Evolutionary conservation across 2,329 filamentous ascomycete genomes (phyloP).

Genomic region (Bipolaris zeicola): DNA sequence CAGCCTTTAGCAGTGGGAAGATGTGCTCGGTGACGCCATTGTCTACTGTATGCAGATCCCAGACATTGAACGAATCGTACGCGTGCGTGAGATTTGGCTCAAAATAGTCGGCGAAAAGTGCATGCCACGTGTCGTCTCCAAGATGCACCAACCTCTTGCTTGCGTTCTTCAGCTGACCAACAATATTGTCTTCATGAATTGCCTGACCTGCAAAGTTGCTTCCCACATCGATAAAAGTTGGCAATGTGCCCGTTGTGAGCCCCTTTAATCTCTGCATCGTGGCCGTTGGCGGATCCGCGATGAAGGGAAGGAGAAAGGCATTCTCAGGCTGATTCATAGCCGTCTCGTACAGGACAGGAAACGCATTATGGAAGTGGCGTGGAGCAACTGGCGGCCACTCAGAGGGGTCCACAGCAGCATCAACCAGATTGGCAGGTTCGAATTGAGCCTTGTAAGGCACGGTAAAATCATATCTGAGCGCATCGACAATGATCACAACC

Average conservation of each 20-base stretch:
- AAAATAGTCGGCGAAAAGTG: constrained; percentile 92
- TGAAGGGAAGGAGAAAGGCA: constrained; percentile 91
- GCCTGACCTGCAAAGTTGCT: constrained; percentile 95
- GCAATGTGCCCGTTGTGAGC: constrained; percentile 90
- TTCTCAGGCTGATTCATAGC: constrained; percentile 75
- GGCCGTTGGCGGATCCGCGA: constrained; percentile 93
- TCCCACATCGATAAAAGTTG: constrained; percentile 91
- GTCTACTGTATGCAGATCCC: constrained; percentile 96
- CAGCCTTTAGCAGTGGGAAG: constrained; percentile 74
- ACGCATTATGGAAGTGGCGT: constrained; percentile 81
- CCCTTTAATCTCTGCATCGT: constrained; percentile 93
- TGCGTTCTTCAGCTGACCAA: constrained; percentile 66
- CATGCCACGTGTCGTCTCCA: constrained; percentile 97
- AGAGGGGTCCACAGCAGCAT: constrained; percentile 20
- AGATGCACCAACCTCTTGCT: constrained; percentile 86
- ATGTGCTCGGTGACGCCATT: constrained; percentile 93
- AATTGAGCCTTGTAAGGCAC: constrained; percentile 70
- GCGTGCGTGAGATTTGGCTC: constrained; percentile 81
- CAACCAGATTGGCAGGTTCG: constrained; percentile 46
- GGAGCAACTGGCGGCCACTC: constrained; percentile 35
- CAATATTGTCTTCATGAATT: constrained; percentile 88
- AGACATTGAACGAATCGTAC: constrained; percentile 98
- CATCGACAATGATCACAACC: constrained; percentile 88
- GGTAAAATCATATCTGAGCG: constrained; percentile 95
- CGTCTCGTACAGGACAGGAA: constrained; percentile 85